Conservation (phyloP, 1,284 basidiomycete species). For the Rhodotorula sp. region DNA sequence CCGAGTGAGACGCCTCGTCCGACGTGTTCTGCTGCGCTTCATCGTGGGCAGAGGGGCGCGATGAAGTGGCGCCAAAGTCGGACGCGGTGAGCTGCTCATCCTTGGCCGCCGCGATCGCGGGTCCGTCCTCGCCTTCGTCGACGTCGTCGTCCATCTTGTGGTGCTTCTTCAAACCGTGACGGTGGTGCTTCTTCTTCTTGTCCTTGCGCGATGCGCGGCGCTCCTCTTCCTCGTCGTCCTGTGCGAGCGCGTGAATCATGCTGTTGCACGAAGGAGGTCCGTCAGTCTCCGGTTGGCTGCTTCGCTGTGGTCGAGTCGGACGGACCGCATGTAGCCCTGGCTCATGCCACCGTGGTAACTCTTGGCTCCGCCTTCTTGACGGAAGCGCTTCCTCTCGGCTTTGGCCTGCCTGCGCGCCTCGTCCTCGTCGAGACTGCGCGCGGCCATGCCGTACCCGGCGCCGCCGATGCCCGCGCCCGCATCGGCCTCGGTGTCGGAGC, state of each 20-base stretch:
- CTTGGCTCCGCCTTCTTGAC: constrained; percentile 13
- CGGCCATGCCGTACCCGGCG: constrained; percentile 11
- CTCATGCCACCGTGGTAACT: constrained; percentile 20
- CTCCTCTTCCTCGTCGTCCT: constrained; percentile 24
- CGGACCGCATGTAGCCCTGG: constrained; percentile 30
- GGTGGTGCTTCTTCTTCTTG: not conserved
- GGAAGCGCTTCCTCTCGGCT: not conserved
- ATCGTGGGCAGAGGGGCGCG: not conserved
- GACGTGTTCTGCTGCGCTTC: too few species aligned
- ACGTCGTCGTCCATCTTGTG: not conserved
- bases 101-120: not conserved
- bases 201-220: not conserved
- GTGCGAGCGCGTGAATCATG: constrained; percentile 39
- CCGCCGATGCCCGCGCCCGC: constrained; percentile 12
- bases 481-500: constrained; percentile 7
- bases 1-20: too few species aligned
- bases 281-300: not conserved
- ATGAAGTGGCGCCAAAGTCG: not conserved
- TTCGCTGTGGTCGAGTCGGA: too few species aligned
- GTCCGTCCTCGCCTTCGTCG: not conserved
- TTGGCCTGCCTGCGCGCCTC: not conserved
- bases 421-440: not conserved
- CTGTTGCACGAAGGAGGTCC: not conserved
- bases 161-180: not conserved
- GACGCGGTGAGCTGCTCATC: not conserved